Percentiles rank a stretch among this genome's conserved stretches.
Evolutionary conservation across 306 rosid species (phyloP).

Genomic region (Vigna angularis): DNA sequence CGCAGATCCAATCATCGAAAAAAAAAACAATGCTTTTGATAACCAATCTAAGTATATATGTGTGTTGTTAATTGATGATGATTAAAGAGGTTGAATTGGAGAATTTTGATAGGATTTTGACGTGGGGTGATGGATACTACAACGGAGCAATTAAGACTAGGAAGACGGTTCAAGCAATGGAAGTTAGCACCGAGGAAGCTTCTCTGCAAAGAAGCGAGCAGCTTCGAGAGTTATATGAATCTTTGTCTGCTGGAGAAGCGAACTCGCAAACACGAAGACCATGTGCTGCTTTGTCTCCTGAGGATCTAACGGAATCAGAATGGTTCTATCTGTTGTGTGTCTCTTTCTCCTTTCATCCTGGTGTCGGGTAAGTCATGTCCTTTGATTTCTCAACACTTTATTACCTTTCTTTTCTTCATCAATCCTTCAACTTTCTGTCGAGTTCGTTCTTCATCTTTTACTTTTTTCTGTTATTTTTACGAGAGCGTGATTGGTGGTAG

Average conservation of each 20-base stretch:
- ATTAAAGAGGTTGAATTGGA: too few species aligned
- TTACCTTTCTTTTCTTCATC: not conserved
- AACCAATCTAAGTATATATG: too few species aligned
- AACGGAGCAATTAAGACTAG: slow-evolving; percentile 79
- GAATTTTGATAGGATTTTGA: slow-evolving; percentile 47
- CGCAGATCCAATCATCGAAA: too few species aligned
- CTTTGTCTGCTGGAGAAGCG: slow-evolving; percentile 60
- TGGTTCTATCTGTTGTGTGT: slow-evolving; percentile 87
- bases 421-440: not conserved
- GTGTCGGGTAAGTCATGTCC: slow-evolving; percentile 60
- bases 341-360: slow-evolving; percentile 73
- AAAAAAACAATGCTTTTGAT: too few species aligned
- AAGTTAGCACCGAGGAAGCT: slow-evolving; percentile 57
- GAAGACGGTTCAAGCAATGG: slow-evolving; percentile 73
- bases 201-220: slow-evolving; percentile 76
- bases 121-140: slow-evolving; percentile 79
- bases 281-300: slow-evolving; percentile 76
- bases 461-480: not conserved
- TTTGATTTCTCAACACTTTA: too few species aligned
- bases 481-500: not conserved
- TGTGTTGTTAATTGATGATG: too few species aligned
- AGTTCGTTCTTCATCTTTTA: not conserved
- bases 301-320: slow-evolving; percentile 78
- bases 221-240: slow-evolving; percentile 73
- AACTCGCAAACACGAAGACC: slow-evolving; percentile 65